A percentile compares a stretch with the other conserved stretches of the same genome.
These are phyloP conservation scores for Schwanniomyces yamadae DNA, from an alignment of 805 yeast species.

Conservation along the genomic window DNA sequence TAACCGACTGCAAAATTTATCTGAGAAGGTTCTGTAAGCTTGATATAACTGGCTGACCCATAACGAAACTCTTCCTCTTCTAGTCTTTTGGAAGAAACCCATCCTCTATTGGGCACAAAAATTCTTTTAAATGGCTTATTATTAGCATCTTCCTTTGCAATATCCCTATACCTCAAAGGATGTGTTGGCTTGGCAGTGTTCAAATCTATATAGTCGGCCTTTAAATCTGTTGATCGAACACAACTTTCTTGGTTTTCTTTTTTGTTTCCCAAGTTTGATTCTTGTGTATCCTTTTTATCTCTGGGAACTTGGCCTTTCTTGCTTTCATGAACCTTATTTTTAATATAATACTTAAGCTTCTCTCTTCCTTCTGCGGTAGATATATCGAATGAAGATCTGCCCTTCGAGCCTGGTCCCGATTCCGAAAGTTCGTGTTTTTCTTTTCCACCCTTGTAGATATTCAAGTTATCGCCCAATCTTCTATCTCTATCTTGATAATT, in stretches of 20 bases:
- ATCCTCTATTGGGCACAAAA: conserved; percentile 50
- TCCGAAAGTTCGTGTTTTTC: no score
- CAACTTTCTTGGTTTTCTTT: background rate
- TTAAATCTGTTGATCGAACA: no score
- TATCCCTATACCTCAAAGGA: conserved; percentile 15
- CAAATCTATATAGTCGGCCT: background rate
- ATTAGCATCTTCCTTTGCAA: conserved; percentile 25
- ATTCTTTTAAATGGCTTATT: conserved; percentile 45
- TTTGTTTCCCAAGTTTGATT: conserved; percentile 1
- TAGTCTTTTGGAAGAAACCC: conserved; percentile 39
- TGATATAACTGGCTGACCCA: conserved; percentile 11
- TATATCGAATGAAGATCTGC: conserved; percentile 25
- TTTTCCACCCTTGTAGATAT: no score
- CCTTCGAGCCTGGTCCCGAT: no score
- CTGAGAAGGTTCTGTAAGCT: background rate
- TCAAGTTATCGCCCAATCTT: no score
- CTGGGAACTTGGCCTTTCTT: background rate
- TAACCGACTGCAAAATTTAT: background rate
- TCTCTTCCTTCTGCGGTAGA: conserved; percentile 26
- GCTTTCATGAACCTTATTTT: conserved; percentile 4
- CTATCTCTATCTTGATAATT: no score
- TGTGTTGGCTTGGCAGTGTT: background rate
- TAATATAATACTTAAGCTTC: conserved; percentile 22
- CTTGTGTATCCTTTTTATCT: background rate
- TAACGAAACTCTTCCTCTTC: conserved; percentile 15